Evolutionary conservation across 2,329 filamentous ascomycete species (phyloP).

Genomic region (Calonectria leucothoes): DNA sequence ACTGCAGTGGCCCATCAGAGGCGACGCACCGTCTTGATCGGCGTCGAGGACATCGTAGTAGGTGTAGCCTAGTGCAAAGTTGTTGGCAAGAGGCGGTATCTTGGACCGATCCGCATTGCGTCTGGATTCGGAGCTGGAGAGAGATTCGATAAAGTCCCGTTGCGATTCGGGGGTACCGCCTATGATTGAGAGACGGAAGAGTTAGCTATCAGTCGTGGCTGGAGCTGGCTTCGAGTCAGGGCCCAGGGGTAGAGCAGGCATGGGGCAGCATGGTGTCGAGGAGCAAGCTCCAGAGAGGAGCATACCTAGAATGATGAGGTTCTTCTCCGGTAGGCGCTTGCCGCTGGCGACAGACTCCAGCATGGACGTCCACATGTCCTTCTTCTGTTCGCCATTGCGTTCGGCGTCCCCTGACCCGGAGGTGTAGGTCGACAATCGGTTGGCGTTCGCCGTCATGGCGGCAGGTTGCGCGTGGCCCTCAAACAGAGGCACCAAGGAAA

Average conservation of each 20-base stretch:
- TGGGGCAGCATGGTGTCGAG: neutral
- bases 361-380: conserved; percentile 95
- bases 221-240: neutral
- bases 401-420: conserved; percentile 66
- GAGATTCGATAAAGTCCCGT: conserved; percentile 81
- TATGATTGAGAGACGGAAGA: conserved; percentile 47
- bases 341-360: conserved; percentile 90
- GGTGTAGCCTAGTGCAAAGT: conserved; percentile 92
- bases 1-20: neutral
- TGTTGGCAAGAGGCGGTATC: conserved; percentile 86
- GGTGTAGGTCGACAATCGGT: conserved; percentile 70
- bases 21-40: conserved; percentile 83
- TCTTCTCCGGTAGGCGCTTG: conserved; percentile 92
- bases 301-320: conserved; percentile 85
- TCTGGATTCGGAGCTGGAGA: conserved; percentile 65
- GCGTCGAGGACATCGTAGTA: conserved; percentile 95
- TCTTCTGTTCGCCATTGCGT: conserved; percentile 78
- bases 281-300: neutral
- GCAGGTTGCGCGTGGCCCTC: conserved; percentile 27
- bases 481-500: conserved; percentile 25
- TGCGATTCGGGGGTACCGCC: conserved; percentile 87
- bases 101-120: conserved; percentile 68
- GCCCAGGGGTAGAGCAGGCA: neutral
- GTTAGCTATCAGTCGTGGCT: conserved; percentile 42
- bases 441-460: conserved; percentile 63